Evolutionary conservation across 192 early-diverging fungal species (phyloP).

Genomic region (Rhizophagus clarus): DNA sequence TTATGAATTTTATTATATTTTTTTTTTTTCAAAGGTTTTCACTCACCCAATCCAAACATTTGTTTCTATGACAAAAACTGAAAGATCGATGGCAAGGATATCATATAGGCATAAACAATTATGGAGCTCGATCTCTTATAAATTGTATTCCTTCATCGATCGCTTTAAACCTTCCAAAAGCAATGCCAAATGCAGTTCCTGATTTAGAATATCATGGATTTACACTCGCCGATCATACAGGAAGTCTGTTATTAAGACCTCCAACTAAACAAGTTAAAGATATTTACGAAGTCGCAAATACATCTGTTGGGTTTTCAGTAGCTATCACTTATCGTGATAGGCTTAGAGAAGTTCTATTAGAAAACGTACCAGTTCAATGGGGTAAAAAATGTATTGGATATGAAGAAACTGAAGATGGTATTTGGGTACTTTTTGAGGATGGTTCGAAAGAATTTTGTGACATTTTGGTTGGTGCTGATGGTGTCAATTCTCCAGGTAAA

Average conservation of each 20-base stretch:
- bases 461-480: constrained; percentile 7
- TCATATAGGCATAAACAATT: background rate
- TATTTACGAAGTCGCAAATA: background rate
- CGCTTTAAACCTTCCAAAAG: background rate
- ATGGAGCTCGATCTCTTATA: background rate
- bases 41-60: no score
- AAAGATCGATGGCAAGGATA: constrained; percentile 20
- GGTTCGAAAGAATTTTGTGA: constrained; percentile 14
- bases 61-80: no score
- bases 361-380: constrained; percentile 9
- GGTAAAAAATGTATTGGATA: constrained; percentile 16
- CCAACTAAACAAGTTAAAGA: background rate
- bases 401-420: constrained; percentile 9
- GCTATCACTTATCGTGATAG: background rate
- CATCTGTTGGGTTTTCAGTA: background rate
- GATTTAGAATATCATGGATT: background rate
- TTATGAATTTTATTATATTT: no score
- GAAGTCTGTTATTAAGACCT: background rate
- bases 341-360: constrained; percentile 6
- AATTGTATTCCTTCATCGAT: background rate
- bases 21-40: no score
- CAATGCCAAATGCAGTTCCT: background rate
- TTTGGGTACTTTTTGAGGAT: constrained; percentile 14
- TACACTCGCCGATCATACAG: background rate
- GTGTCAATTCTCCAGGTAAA: constrained; percentile 15